Conservation (phyloP, 2,329 filamentous ascomycete genomes). For the Sporothrix schenckii region DNA sequence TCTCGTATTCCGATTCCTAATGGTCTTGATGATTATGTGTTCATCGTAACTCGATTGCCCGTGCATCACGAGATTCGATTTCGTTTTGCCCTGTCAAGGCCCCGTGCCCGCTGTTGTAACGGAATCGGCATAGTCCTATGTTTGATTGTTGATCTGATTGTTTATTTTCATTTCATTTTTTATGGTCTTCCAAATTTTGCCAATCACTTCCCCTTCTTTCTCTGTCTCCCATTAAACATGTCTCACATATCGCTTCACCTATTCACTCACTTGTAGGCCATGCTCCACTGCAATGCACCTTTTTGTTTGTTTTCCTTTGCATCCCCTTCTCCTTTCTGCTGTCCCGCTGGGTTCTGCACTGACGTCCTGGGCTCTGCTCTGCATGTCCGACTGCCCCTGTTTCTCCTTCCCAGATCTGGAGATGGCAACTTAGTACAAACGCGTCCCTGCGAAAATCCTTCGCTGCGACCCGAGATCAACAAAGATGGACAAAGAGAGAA, state of each 20-base stretch:
- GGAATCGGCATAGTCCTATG: neutral
- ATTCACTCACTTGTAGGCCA: neutral
- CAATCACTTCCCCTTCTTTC: neutral
- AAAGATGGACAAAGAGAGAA: neutral
- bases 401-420: neutral
- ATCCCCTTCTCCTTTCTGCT: neutral
- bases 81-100: neutral
- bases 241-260: conserved; percentile 10
- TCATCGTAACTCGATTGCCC: neutral
- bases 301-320: conserved; percentile 13
- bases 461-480: conserved; percentile 20
- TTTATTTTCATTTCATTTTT: neutral
- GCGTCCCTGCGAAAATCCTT: conserved; percentile 23
- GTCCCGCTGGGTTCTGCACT: neutral
- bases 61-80: neutral
- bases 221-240: neutral
- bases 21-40: neutral
- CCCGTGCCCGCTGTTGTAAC: neutral
- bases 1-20: conserved; percentile 4
- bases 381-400: neutral
- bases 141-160: neutral
- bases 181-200: neutral
- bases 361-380: neutral
- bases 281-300: neutral
- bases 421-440: conserved; percentile 5